Evolutionary conservation across 345 rosid genomes (phyloP), one percentile per base, ranked within the genome.

Genomic region (Murraya paniculata): DNA sequence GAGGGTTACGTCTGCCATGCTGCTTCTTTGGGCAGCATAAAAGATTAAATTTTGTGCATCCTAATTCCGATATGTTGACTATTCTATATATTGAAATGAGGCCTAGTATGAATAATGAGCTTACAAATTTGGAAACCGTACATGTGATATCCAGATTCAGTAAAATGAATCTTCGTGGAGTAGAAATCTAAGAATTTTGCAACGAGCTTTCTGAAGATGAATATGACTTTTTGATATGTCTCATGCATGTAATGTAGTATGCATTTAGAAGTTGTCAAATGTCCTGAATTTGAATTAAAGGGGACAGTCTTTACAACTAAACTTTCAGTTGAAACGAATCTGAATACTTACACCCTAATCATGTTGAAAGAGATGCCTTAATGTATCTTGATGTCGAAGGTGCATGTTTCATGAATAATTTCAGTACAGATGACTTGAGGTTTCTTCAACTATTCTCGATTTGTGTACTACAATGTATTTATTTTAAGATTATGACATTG

Each of bases 181-280:
- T 53, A 53, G 38, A 53, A 53, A 30, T 71, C 36, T 55, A 31
- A 55, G 18, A 53, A 31, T 30, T 53, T 69, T 30, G 16, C 74
- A 31, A 55, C 36, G 6, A 53, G 28, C 62, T 71, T 21, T 71
- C 28, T 71, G 61, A 71, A 48, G 62, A 71, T 71, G 50, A 59
- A 59, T 71, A 50, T 19, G n/a, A 60, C 13, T 19, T 50, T 50
- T 50, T 28, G 61, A 25, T 0, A 28, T 11, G 0, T 24, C 38
- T 48, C 28, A 24, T 19, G 39, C 45, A 19, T 71, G 61, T 18
- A 50, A 53, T 39, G 41, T 53, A 30, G 3, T 30, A 53, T 18
- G 33, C 59, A 27, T 53, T 53, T 53, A 18, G 5, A 45, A 53
- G 57, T 53, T 53, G 38, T 50, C 27, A 25, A 71, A 6, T 61